Base-by-base conservation (phyloP, 2,329 filamentous ascomycete genomes). In the Xylogone sp. region DNA sequence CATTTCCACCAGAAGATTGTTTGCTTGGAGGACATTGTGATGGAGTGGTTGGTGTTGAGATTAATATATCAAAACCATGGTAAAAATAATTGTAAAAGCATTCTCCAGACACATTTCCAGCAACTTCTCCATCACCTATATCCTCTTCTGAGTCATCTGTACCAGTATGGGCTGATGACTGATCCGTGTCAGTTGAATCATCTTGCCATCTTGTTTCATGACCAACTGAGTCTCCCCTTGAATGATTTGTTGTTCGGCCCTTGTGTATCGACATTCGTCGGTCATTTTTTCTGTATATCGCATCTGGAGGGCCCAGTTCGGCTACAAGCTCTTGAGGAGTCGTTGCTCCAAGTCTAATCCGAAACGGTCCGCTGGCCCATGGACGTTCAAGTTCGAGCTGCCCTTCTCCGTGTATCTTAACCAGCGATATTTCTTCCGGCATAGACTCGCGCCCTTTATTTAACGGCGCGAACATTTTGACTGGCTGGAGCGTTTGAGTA, bases 41-140 rank as follows among this genome's bases (percentile, higher is more conserved):
- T 3, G 86, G 76, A 4, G 77, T 66, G 0, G 82, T 83, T 0
- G 89, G 87, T 24, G 84, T 83, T 1, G 93, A 96, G n/a, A 99
- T 81, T 4, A 97, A 78, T 9, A 97, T 81, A 68, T 99, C 94
- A 64, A 99, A 95, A 1, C 94, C 94, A 56, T 96, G 86, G 58
- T 93, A 87, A 66, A 97, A 99, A 68, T 99, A 99, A 68, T 97
- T 97, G 71, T 94, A 97, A 67, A 97, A 99, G 58, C 86, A 91
- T 65, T 95, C 90, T 3, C 83, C 80, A 1, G 84, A 81, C 3
- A 84, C 59, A 66, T 76, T 73, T 57, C 75, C 73, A 1, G 74
- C 72, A 3, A 73, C 65, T 24, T 81, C 79, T 24, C 84, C 83
- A 43, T 82, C 79, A 16, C 82, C 79, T 20, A 77, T 78, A 21